These are phyloP conservation scores for Beauveria asiatica DNA, from an alignment of 2,329 filamentous ascomycete genomes.

Conservation along the genomic window DNA sequence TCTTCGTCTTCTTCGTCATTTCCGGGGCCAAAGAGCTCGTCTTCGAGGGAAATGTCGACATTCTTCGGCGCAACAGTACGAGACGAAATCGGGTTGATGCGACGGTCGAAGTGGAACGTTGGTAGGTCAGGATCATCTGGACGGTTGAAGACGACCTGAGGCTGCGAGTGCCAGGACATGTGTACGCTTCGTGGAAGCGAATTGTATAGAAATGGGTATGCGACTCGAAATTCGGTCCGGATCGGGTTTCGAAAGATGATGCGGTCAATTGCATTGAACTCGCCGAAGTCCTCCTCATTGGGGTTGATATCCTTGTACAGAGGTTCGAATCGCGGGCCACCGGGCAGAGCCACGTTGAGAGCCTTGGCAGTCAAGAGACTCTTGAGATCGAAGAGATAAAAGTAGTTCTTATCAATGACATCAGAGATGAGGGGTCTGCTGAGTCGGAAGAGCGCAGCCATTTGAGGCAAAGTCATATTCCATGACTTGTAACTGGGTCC, in stretches of 20 bases:
- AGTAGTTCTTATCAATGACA: conserved; percentile 92
- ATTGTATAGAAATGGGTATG: conserved; percentile 93
- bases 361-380: conserved; percentile 95
- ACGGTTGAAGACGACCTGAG: conserved; percentile 83
- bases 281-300: conserved; percentile 97
- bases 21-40: conserved; percentile 79
- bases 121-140: conserved; percentile 83
- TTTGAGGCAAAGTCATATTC: conserved; percentile 89
- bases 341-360: conserved; percentile 93
- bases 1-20: conserved; percentile 68
- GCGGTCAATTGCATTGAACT: conserved; percentile 98
- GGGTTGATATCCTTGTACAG: conserved; percentile 98
- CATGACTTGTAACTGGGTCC: conserved; percentile 94
- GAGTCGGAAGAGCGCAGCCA: conserved; percentile 89
- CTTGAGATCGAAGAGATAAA: conserved; percentile 91
- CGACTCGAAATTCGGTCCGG: conserved; percentile 89
- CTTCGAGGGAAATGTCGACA: conserved; percentile 83
- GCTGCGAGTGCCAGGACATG: conserved; percentile 86
- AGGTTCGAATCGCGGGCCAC: conserved; percentile 91
- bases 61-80: conserved; percentile 92
- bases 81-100: conserved; percentile 95
- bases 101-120: conserved; percentile 96
- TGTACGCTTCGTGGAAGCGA: conserved; percentile 91
- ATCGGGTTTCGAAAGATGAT: conserved; percentile 97
- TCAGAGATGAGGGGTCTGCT: conserved; percentile 88